A percentile compares a stretch with the other conserved stretches of the same genome.
phyloP scores from a whole-genome alignment of 257 asterid species.

The Jaltomata sinuosa region DNA sequence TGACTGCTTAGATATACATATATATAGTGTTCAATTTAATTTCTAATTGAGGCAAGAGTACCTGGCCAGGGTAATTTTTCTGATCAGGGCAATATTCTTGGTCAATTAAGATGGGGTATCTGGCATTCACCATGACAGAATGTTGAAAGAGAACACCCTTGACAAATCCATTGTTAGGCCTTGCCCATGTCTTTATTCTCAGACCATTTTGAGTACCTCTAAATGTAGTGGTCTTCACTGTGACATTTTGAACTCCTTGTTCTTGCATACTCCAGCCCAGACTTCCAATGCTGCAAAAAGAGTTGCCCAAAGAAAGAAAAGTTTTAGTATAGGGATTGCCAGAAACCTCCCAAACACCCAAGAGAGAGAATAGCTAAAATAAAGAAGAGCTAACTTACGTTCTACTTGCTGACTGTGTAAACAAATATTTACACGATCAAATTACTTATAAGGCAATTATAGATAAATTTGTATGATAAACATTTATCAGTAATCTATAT shows the following conservation, averaged over 20 bases:
- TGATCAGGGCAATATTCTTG: constrained; percentile 1
- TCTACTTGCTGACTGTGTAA: no score
- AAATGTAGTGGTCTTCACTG: background rate
- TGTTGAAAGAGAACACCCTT: background rate
- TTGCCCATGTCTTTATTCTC: constrained; percentile 1
- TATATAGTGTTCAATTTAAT: background rate
- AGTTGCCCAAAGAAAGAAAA: background rate
- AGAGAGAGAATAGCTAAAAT: no score
- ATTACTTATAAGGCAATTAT: no score
- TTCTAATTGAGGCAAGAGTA: background rate
- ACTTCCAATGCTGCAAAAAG: constrained; percentile 1
- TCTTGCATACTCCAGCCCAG: constrained; percentile 1
- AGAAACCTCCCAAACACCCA: no score
- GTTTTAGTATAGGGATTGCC: background rate
- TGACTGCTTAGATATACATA: no score
- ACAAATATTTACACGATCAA: no score
- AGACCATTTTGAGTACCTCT: constrained; percentile 4
- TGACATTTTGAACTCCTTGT: constrained; percentile 3
- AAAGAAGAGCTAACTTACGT: no score
- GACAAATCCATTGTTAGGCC: background rate
- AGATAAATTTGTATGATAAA: no score
- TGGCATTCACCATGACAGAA: background rate
- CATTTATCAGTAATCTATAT: no score
- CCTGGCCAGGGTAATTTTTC: background rate
- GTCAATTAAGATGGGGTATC: background rate